Conservation (phyloP, 495 filamentous ascomycete species). For the Penicillium paxilli region DNA sequence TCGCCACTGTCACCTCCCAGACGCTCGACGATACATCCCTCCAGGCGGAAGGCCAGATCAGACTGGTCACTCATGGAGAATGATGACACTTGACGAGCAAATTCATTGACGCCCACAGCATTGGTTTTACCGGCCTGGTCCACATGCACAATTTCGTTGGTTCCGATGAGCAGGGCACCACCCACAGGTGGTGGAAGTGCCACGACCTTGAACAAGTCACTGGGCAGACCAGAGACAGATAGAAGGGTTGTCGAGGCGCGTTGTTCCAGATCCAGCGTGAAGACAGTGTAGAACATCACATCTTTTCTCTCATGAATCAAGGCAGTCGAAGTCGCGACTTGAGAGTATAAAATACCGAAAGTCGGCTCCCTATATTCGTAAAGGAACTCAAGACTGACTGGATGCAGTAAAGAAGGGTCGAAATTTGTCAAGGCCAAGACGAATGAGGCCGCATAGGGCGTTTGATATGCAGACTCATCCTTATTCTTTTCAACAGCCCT, state of each 20-base stretch:
- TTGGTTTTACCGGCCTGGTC: conserved; percentile 94
- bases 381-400: conserved; percentile 89
- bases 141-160: conserved; percentile 90
- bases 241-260: conserved; percentile 90
- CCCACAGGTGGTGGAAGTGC: conserved; percentile 84
- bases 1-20: conserved; percentile 75
- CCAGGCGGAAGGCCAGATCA: conserved; percentile 74
- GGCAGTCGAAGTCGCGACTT: conserved; percentile 65
- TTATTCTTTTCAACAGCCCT: conserved; percentile 41
- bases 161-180: conserved; percentile 81
- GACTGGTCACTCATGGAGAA: conserved; percentile 86
- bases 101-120: conserved; percentile 91
- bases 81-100: conserved; percentile 73
- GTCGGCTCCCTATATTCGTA: conserved; percentile 97
- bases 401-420: conserved; percentile 82
- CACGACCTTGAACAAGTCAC: conserved; percentile 83
- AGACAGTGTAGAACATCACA: conserved; percentile 84
- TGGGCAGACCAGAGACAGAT: conserved; percentile 80
- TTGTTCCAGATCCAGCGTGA: conserved; percentile 92
- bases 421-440: conserved; percentile 82
- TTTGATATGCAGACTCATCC: conserved; percentile 57
- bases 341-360: conserved; percentile 88
- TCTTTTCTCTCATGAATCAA: conserved; percentile 79
- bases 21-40: conserved; percentile 77
- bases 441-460: conserved; percentile 87